Evolutionary conservation across 2,329 filamentous ascomycete genomes (phyloP), one percentile per base, ranked within the genome.

Genomic region (Xylariaceae sp.): DNA sequence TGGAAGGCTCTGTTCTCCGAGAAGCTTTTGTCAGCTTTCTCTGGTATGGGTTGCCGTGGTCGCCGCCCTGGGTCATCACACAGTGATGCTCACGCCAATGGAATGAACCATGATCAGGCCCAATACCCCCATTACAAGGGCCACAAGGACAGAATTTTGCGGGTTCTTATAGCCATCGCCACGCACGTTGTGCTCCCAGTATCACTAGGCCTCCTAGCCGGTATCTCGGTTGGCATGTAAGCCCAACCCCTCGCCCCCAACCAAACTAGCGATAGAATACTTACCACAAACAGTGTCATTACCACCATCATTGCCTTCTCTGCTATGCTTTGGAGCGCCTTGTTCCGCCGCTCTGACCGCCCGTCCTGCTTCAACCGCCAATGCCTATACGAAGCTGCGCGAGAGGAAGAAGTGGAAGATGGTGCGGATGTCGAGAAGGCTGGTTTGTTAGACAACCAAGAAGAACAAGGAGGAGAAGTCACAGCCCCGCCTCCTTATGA

Each of bases 121-220:
- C 19, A 44, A 26, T 49, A 39, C 11, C 37, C 45, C 35, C 49
- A 44, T 35, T 55, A 55, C 40, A 60, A 53, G 55, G 40, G 46
- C 46, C 58, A 70, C 51, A 67, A 69, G 47, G 53, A 60, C 63
- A 69, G 68, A 53, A 78, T 80, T 71, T 68, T 73, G 51, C 71
- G 75, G 57, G 70, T 83, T 30, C 60, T 83, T 46, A 75, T 76
- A 64, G 80, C 80, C 62, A 75, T 87, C 48, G 75, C 80, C 59
- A 74, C 82, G 39, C 81, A 85, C 58, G 78, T 90, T 44, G 68
- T 89, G 47, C 74, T 89, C 40, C 87, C 87, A 1, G 76, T 89
- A 51, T 72, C 87, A 50, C 77, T 89, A 60, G 87, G 87, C 55
- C 77, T 89, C 60, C 77, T 83, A 29, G 84, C 85, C 44, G 87